Evolutionary conservation across 306 rosid genomes (phyloP).

Genomic region (Pterocarpus santalinus): DNA sequence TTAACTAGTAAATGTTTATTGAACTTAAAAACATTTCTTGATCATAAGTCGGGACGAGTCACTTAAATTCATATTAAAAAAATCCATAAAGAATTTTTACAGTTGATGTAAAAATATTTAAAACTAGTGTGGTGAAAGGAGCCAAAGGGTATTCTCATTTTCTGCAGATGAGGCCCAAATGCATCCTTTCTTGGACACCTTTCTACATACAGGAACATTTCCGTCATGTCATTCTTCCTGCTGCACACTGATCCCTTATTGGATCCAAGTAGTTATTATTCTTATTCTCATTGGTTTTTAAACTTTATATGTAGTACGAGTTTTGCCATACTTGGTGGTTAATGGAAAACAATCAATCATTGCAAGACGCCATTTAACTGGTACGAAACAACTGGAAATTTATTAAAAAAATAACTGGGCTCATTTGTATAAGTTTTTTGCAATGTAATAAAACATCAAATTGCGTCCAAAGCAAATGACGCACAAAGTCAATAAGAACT

Average conservation of each 20-base stretch:
- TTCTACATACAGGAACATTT: background rate
- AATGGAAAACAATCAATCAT: conserved; percentile 22
- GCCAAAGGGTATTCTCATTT: background rate
- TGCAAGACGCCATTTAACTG: background rate
- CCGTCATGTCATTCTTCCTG: background rate
- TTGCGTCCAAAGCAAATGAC: conserved; percentile 19
- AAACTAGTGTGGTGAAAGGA: background rate
- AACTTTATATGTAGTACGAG: background rate
- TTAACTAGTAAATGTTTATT: no score
- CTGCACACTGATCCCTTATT: background rate
- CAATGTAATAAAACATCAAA: background rate
- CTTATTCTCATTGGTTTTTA: background rate
- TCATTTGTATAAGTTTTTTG: background rate
- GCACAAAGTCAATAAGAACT: conserved; percentile 22
- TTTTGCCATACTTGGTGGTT: background rate
- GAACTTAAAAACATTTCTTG: no score
- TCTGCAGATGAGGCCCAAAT: background rate
- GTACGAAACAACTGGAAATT: background rate
- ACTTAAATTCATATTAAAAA: no score
- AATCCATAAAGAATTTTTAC: no score
- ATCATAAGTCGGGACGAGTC: no score
- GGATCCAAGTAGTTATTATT: background rate
- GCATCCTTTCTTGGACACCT: conserved; percentile 9
- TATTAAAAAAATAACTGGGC: background rate
- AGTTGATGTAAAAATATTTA: no score